Percentiles rank a stretch among this genome's conserved stretches.
Evolutionary conservation across 257 asterid genomes (phyloP).

Genomic region (Coffea eugenioides): DNA sequence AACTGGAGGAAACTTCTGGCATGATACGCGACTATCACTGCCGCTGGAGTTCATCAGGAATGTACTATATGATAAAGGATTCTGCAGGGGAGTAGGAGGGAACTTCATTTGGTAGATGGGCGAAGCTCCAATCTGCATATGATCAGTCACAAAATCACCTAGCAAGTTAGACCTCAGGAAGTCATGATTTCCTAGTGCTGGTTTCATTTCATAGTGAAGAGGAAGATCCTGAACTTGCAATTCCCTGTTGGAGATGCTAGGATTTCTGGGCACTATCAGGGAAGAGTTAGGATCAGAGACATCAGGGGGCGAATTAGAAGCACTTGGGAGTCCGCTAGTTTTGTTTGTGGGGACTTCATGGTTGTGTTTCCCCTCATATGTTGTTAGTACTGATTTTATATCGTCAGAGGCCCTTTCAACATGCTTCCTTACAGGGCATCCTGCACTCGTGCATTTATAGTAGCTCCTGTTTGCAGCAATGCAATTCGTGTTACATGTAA

Average conservation of each 20-base stretch:
- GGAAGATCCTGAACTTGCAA: conserved; percentile 44
- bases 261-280: conserved; percentile 15
- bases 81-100: conserved; percentile 39
- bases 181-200: conserved; percentile 31
- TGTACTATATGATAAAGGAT: conserved; percentile 21
- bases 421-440: conserved; percentile 78
- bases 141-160: conserved; percentile 32
- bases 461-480: conserved; percentile 56
- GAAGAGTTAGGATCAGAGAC: conserved; percentile 20
- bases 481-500: neutral
- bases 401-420: conserved; percentile 78
- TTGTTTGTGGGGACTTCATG: conserved; percentile 56
- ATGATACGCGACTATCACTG: conserved; percentile 18
- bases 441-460: conserved; percentile 79
- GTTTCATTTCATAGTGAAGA: conserved; percentile 42
- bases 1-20: conserved; percentile 23
- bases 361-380: conserved; percentile 85
- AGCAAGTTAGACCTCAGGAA: conserved; percentile 34
- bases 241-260: conserved; percentile 18
- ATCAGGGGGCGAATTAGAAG: conserved; percentile 23
- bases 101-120: conserved; percentile 38
- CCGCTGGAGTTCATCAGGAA: conserved; percentile 27
- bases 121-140: conserved; percentile 39
- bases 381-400: conserved; percentile 60
- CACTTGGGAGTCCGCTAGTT: conserved; percentile 13